phyloP scores from a whole-genome alignment of 2,329 filamentous ascomycete species.

The Penicillium vulpinum region DNA sequence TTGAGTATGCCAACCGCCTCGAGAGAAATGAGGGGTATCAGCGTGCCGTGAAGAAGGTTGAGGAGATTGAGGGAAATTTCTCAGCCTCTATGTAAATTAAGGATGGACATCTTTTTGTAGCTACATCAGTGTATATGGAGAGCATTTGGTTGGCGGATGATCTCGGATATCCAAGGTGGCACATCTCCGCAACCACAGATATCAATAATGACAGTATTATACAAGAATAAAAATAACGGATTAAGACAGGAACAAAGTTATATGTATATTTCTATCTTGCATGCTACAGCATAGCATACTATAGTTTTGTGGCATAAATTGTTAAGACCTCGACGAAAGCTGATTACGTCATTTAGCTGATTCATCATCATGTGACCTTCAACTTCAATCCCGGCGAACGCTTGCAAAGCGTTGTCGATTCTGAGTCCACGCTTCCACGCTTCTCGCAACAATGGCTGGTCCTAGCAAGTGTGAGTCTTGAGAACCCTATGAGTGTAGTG shows the following conservation, averaged over 20 bases:
- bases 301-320: neutral
- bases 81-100: constrained; percentile 34
- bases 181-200: neutral
- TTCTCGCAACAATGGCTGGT: constrained; percentile 50
- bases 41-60: constrained; percentile 43
- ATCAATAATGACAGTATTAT: neutral
- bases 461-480: constrained; percentile 48
- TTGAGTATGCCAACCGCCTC: constrained; percentile 38
- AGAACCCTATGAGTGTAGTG: neutral
- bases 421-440: constrained; percentile 20
- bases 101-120: neutral
- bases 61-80: constrained; percentile 42
- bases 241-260: neutral
- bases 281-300: too few relatives aligned
- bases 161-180: neutral
- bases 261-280: too few relatives aligned
- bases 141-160: constrained; percentile 8
- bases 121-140: neutral
- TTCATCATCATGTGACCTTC: constrained; percentile 15
- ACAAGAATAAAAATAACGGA: neutral
- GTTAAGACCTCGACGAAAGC: too few relatives aligned
- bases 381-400: constrained; percentile 14
- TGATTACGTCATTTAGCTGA: constrained; percentile 11
- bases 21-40: constrained; percentile 42
- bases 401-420: constrained; percentile 6